Conservation (phyloP, 2,329 filamentous ascomycete genomes). For the Apiospora hydei region DNA sequence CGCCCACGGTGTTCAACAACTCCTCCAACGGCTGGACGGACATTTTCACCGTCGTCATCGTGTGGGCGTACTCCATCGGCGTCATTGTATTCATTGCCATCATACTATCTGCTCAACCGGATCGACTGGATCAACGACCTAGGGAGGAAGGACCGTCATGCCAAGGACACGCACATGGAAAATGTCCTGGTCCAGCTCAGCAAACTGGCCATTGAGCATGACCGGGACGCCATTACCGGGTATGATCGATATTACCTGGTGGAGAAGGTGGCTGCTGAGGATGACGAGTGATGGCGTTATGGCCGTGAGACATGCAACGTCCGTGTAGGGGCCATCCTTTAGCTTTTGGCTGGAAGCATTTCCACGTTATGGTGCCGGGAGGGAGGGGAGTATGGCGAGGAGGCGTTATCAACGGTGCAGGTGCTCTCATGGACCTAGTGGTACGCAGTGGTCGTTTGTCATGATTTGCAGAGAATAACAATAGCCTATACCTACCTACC, state of each 20-base stretch:
- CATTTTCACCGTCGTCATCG: conserved; percentile 68
- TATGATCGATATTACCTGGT: conserved; percentile 39
- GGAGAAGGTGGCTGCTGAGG: conserved; percentile 40
- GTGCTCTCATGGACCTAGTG: too few species aligned
- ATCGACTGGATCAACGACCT: conserved; percentile 66
- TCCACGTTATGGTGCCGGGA: not conserved
- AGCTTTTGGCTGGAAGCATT: too few species aligned
- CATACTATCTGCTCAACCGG: conserved; percentile 68
- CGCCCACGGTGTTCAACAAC: conserved; percentile 43
- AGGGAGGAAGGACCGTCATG: conserved; percentile 67
- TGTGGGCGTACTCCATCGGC: conserved; percentile 72
- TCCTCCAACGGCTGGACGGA: conserved; percentile 51
- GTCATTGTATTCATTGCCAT: conserved; percentile 71
- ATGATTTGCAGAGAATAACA: not conserved
- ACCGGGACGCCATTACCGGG: conserved; percentile 36
- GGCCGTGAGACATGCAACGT: too few species aligned
- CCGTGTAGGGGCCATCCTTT: too few species aligned
- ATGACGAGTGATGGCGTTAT: conserved; percentile 30
- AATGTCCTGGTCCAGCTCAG: conserved; percentile 70
- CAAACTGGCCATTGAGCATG: conserved; percentile 59
- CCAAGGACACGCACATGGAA: conserved; percentile 69
- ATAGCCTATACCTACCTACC: too few species aligned
- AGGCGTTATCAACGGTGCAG: too few species aligned
- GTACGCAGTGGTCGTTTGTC: not conserved
- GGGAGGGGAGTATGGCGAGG: too few species aligned